Percentiles rank a stretch among this genome's conserved stretches.
These are phyloP conservation scores for Cryptosporidium felis DNA, from an alignment of 169 alveolate genomes.

Conservation along the genomic window DNA sequence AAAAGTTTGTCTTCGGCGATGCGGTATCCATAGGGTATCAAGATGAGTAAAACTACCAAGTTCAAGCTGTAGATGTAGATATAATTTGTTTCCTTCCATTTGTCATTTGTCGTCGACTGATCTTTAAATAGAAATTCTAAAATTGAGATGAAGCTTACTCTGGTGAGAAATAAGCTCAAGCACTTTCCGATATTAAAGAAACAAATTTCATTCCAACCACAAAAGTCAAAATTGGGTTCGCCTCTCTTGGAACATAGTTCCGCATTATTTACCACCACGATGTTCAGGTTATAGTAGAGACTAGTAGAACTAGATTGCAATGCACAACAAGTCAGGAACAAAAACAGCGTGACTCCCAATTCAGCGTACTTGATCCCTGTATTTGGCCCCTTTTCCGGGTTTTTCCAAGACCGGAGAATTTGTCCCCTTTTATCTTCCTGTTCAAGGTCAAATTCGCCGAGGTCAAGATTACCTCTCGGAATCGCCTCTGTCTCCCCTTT, in stretches of 20 bases:
- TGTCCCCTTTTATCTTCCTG: no score
- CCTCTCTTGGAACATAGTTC: neutral
- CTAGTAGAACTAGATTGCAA: slow-evolving; percentile 42
- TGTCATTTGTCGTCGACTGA: neutral
- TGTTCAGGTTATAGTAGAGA: neutral
- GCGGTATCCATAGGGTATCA: slow-evolving; percentile 14
- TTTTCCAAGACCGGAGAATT: no score
- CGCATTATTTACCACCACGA: neutral
- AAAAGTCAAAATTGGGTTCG: neutral
- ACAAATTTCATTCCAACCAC: slow-evolving; percentile 46
- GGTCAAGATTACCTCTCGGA: no score
- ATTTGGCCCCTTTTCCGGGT: no score
- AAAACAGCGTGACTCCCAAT: neutral
- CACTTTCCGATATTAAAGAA: slow-evolving; percentile 14
- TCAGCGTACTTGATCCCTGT: no score
- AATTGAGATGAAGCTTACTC: slow-evolving; percentile 16
- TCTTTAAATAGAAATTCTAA: neutral
- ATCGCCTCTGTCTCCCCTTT: neutral
- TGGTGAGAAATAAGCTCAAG: neutral
- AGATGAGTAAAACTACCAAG: neutral
- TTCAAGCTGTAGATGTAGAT: slow-evolving; percentile 3
- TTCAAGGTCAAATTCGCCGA: no score
- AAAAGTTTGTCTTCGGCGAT: neutral
- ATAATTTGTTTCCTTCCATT: neutral
- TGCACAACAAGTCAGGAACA: neutral